Percentiles rank a stretch among this genome's conserved stretches.
phyloP scores from a whole-genome alignment of 176 grass and related monocot species.

The Puya raimondii region DNA sequence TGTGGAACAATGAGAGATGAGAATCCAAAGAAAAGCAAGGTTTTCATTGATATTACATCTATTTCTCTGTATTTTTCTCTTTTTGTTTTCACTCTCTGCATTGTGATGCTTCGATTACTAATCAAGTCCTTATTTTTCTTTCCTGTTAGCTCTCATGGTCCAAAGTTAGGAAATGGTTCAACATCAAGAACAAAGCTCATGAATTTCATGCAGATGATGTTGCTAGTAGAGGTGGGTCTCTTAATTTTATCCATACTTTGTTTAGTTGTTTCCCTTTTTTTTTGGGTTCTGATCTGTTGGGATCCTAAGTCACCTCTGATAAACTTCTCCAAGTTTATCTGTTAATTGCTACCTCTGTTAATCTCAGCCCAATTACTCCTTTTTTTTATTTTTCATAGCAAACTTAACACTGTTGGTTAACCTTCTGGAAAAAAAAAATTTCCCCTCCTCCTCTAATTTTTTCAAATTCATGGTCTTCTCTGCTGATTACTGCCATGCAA shows the following conservation, averaged over 20 bases:
- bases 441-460: not conserved
- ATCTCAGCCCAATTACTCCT: no score
- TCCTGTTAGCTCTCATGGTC: constrained; percentile 67
- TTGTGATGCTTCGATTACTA: not conserved
- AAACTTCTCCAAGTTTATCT: not conserved
- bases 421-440: no score
- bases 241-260: not conserved
- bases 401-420: no score
- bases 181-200: constrained; percentile 86
- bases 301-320: not conserved
- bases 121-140: not conserved
- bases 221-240: constrained; percentile 41
- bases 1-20: constrained; percentile 80
- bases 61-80: constrained; percentile 1
- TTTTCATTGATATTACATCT: constrained; percentile 16
- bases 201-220: constrained; percentile 90
- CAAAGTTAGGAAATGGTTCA: constrained; percentile 98
- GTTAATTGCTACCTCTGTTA: not conserved
- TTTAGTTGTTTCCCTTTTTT: not conserved
- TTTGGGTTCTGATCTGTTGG: not conserved
- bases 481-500: not conserved
- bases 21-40: constrained; percentile 83
- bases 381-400: no score
- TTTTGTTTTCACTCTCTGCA: not conserved
- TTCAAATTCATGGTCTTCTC: not conserved